phyloP scores from a whole-genome alignment of 2,329 filamentous ascomycete species.

The Fonsecaea nubica region DNA sequence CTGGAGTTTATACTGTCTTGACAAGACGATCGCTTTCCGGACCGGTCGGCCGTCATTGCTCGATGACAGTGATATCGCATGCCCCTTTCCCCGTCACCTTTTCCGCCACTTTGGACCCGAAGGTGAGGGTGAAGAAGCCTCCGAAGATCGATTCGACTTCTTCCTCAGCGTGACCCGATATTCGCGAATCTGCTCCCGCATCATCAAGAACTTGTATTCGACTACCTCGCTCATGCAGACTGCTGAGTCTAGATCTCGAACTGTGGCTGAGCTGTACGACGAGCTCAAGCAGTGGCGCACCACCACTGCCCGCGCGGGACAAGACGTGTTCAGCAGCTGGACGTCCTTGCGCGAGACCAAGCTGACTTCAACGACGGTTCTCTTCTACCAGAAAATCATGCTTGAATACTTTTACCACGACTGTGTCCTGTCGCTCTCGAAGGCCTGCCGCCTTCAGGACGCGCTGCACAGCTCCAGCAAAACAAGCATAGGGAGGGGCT shows the following conservation, averaged over 20 bases:
- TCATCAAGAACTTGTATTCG: background rate
- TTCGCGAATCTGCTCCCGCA: background rate
- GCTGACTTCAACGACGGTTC: background rate
- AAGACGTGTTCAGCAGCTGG: background rate
- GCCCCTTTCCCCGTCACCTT: background rate
- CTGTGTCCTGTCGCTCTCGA: background rate
- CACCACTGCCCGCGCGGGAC: background rate
- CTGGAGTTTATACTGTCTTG: background rate
- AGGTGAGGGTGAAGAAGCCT: background rate
- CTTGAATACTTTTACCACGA: background rate
- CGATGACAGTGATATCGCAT: background rate
- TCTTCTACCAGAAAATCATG: background rate
- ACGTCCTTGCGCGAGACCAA: background rate
- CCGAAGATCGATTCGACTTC: background rate
- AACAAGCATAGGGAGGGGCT: no score
- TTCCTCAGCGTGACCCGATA: background rate
- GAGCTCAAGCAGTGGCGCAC: background rate
- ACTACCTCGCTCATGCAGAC: background rate
- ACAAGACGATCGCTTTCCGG: background rate
- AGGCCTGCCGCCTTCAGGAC: background rate
- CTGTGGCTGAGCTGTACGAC: background rate
- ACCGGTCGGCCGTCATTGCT: background rate
- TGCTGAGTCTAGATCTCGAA: background rate
- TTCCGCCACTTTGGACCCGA: background rate
- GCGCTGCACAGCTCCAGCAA: background rate